phyloP scores from a whole-genome alignment of 1,284 basidiomycete genomes.

The Naganishia liquefaciens region DNA sequence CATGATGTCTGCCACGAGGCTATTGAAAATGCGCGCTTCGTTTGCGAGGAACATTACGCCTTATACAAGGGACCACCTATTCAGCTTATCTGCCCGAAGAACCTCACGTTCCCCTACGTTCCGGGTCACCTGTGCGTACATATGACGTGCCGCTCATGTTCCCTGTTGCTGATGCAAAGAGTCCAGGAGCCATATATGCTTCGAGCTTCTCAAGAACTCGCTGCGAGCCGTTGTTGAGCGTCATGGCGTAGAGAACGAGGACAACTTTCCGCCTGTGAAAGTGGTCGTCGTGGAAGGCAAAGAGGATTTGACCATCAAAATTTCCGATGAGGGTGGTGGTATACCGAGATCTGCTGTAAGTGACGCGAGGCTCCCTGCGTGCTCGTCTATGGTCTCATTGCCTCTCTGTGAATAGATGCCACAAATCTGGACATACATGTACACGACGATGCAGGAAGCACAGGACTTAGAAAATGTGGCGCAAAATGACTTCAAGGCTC shows the following conservation, averaged over 20 bases:
- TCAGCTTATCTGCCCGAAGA: slow-evolving; percentile 87
- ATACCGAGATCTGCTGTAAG: slow-evolving; percentile 77
- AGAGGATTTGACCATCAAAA: slow-evolving; percentile 97
- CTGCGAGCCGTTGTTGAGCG: slow-evolving; percentile 94
- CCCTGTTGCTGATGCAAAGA: slow-evolving; percentile 2
- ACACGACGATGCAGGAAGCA: slow-evolving; percentile 87
- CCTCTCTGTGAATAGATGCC: slow-evolving; percentile 28
- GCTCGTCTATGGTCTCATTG: not conserved
- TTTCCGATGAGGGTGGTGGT: slow-evolving; percentile 92
- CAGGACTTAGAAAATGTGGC: slow-evolving; percentile 32
- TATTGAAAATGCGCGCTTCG: slow-evolving; percentile 96
- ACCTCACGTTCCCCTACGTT: slow-evolving; percentile 91
- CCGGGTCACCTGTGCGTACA: slow-evolving; percentile 75
- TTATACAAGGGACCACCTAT: slow-evolving; percentile 97
- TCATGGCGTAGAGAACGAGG: slow-evolving; percentile 73
- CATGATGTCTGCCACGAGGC: slow-evolving; percentile 97
- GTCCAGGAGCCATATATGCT: slow-evolving; percentile 78
- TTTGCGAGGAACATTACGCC: slow-evolving; percentile 94
- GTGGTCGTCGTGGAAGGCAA: slow-evolving; percentile 93
- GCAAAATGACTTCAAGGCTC: slow-evolving; percentile 82
- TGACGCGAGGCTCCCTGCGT: not conserved
- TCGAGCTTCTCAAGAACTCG: slow-evolving; percentile 98
- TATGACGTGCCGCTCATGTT: not conserved
- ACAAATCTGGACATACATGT: slow-evolving; percentile 59
- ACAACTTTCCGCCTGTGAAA: slow-evolving; percentile 88